A percentile compares a stretch with the other conserved stretches of the same genome.
Conservation (phyloP, 768 basidiomycete species). For the Termitomyces sp. region DNA sequence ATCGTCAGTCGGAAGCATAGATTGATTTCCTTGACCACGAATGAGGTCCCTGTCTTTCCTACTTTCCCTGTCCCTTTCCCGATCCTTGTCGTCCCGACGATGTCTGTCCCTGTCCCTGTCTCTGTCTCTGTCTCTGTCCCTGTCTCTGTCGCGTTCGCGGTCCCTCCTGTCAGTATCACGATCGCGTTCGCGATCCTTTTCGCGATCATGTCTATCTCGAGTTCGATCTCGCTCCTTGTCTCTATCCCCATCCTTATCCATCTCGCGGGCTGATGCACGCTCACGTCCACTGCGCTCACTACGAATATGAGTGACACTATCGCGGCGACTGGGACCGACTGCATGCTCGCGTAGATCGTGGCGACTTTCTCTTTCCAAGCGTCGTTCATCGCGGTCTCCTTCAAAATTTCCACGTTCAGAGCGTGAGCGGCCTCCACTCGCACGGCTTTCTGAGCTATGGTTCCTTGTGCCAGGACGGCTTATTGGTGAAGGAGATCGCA, state of each 20-base stretch:
- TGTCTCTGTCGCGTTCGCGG: constrained; percentile 53
- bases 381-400: constrained; percentile 45
- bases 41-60: constrained; percentile 56
- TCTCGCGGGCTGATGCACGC: constrained; percentile 32
- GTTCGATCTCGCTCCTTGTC: constrained; percentile 43
- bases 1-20: constrained; percentile 39
- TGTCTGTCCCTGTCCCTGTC: constrained; percentile 15
- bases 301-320: constrained; percentile 49
- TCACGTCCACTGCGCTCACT: constrained; percentile 43
- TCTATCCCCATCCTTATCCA: constrained; percentile 42
- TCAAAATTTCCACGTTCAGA: constrained; percentile 49
- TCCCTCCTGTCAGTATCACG: constrained; percentile 52
- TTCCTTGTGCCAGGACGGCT: constrained; percentile 67
- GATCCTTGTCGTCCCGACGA: constrained; percentile 31
- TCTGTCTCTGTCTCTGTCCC: constrained; percentile 42
- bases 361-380: constrained; percentile 45
- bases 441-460: constrained; percentile 66
- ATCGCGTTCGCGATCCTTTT: constrained; percentile 55
- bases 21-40: constrained; percentile 29
- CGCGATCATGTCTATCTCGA: constrained; percentile 47
- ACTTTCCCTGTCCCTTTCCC: constrained; percentile 49
- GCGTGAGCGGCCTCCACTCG: constrained; percentile 59
- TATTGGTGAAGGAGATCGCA: constrained; percentile 60
- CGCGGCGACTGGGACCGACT: constrained; percentile 35
- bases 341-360: constrained; percentile 41